Evolutionary conservation across 345 rosid species (phyloP).

Genomic region (Lumnitzera racemosa): DNA sequence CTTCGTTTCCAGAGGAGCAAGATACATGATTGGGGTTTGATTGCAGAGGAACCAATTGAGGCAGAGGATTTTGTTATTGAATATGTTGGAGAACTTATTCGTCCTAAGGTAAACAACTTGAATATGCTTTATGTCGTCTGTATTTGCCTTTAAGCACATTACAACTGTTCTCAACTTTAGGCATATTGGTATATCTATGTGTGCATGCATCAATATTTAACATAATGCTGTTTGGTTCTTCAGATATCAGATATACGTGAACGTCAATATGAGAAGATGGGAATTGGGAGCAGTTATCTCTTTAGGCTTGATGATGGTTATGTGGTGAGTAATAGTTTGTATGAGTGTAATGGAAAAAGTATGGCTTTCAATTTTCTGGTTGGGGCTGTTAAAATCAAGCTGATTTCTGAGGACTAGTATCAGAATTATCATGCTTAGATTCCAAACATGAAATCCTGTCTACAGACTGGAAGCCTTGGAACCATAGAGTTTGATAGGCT

Average conservation of each 20-base stretch:
- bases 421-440: too few species aligned
- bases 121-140: background rate
- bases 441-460: background rate
- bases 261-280: slow-evolving; percentile 89
- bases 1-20: slow-evolving; percentile 89
- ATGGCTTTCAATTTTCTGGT: background rate
- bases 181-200: too few species aligned
- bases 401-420: too few species aligned
- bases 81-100: slow-evolving; percentile 96
- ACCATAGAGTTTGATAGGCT: too few species aligned
- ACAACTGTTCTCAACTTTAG: background rate
- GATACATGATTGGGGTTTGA: slow-evolving; percentile 99
- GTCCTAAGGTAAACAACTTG: slow-evolving; percentile 50
- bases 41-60: slow-evolving; percentile 90
- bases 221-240: slow-evolving; percentile 12
- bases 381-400: background rate
- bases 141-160: background rate
- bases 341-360: background rate
- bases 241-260: slow-evolving; percentile 99
- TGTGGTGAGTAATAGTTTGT: slow-evolving; percentile 54
- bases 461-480: background rate
- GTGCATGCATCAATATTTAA: background rate
- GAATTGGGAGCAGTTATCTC: slow-evolving; percentile 99
- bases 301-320: slow-evolving; percentile 97
- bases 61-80: slow-evolving; percentile 97